A percentile compares a stretch with the other conserved stretches of the same genome.
phyloP scores from a whole-genome alignment of 169 alveolate species.

The Fabrea salina region DNA sequence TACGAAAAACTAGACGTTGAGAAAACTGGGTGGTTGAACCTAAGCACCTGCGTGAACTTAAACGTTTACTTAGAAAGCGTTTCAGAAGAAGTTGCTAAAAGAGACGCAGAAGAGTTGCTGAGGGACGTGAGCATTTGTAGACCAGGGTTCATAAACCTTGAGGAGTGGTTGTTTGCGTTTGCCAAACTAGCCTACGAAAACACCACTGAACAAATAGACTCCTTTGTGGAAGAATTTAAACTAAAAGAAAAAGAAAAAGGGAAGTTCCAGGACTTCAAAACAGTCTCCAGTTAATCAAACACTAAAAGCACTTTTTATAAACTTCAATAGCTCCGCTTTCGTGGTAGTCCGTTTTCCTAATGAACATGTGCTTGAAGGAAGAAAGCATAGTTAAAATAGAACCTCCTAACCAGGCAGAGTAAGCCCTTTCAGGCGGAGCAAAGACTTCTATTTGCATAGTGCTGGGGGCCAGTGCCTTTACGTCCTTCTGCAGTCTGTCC shows the following conservation, averaged over 20 bases:
- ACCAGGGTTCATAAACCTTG: background rate
- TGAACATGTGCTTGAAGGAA: slow-evolving; percentile 79
- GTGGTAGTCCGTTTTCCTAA: slow-evolving; percentile 78
- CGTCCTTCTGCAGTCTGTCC: slow-evolving; percentile 81
- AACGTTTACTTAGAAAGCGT: background rate
- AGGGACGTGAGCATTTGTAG: slow-evolving; percentile 17
- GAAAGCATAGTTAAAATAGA: slow-evolving; percentile 75
- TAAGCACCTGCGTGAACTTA: background rate
- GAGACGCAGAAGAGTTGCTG: slow-evolving; percentile 3
- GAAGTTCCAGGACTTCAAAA: slow-evolving; percentile 1
- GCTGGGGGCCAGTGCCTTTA: slow-evolving; percentile 74
- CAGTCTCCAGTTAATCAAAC: background rate
- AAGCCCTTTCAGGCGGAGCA: slow-evolving; percentile 76
- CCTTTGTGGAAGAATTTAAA: background rate
- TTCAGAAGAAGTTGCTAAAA: background rate
- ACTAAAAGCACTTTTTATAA: slow-evolving; percentile 46
- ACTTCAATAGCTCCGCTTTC: slow-evolving; percentile 76
- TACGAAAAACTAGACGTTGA: slow-evolving; percentile 1
- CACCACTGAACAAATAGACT: background rate
- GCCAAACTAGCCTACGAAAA: background rate
- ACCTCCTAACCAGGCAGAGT: slow-evolving; percentile 88
- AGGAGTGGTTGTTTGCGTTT: slow-evolving; percentile 10
- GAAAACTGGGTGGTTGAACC: background rate
- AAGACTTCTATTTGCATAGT: slow-evolving; percentile 49
- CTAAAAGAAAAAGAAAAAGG: background rate